These are phyloP conservation scores for Solanum paucissectum DNA, from an alignment of 257 asterid genomes.

Conservation along the genomic window DNA sequence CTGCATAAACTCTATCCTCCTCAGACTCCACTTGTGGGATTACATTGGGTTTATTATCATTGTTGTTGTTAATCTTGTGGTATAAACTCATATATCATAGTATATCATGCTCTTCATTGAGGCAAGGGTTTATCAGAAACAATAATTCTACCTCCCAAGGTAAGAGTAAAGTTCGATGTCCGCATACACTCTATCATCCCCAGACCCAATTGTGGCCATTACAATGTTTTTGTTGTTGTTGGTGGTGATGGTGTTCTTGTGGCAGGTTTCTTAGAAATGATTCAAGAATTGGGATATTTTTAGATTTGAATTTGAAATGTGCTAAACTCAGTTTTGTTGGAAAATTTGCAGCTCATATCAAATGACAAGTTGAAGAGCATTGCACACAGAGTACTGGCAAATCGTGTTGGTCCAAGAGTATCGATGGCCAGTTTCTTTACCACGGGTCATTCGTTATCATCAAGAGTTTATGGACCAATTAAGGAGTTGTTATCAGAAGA, in stretches of 20 bases:
- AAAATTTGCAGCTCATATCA: background rate
- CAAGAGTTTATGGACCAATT: background rate
- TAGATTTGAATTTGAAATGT: background rate
- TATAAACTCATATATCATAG: background rate
- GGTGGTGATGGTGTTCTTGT: too few relatives aligned
- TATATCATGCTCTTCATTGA: background rate
- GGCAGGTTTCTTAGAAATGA: background rate
- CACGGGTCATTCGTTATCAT: background rate
- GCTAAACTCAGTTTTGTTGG: background rate
- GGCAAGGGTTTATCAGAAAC: too few relatives aligned
- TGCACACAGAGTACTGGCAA: conserved; percentile 9
- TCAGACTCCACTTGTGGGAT: too few relatives aligned
- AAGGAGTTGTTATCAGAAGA: conserved; percentile 2
- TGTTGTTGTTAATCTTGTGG: background rate
- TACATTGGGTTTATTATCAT: too few relatives aligned
- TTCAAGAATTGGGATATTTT: background rate
- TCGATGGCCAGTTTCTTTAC: conserved; percentile 9
- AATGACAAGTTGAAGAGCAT: conserved; percentile 10
- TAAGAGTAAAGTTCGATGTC: background rate
- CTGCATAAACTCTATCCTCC: background rate
- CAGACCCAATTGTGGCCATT: background rate
- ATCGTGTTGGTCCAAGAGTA: background rate
- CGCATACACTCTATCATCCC: background rate
- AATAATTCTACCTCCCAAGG: background rate
- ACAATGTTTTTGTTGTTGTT: background rate